Evolutionary conservation across 352 stramenopile genomes (phyloP), one percentile per base, ranked within the genome.

Genomic region (Aphanomyces cochlioides): DNA sequence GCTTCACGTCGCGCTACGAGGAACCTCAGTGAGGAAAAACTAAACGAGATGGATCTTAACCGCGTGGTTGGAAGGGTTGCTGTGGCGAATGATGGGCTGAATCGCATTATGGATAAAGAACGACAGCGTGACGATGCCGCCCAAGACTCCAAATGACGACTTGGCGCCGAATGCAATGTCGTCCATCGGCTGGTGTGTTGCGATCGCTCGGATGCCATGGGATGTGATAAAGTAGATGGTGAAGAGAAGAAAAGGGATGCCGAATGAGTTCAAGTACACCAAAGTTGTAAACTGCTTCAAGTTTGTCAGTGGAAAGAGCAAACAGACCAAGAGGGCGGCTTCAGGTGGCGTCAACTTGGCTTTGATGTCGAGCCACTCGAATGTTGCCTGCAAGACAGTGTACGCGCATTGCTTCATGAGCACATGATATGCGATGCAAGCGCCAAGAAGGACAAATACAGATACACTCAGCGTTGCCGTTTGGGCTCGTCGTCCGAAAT

Each of bases 31-130:
- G 8, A 58, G 50, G 28, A 41, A 41, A 40, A 61, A n/a, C 17
- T 0, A n/a, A n/a, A n/a, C 39, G 36, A 7, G 36, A 65, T 7
- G 7, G 38, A 19, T 8, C 47, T 8, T 13, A 43, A 67, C 59
- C 59, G 19, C 4, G 28, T 53, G 60, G 38, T 74, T 21, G 28
- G 43, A 7, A 10, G 41, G 69, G 57, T 56, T 56, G 60, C 69
- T 41, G 59, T 74, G 8, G 12, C 54, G 48, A n/a, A 56, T 54
- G 54, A 74, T 74, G 58, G 69, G 69, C 41, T 74, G 69, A 43
- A 74, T 74, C 43, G 53, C 54, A 41, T 74, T 74, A 47, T 74
- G 69, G 56, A 74, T 74, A 61, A 74, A 74, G 41, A 70, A 71
- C 6, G 69, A 74, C 4, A 74, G 60, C 15, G 67, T 74, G 34